Evolutionary conservation across 352 stramenopile species (phyloP), one percentile per base, ranked within the genome.

Genomic region (Globisporangium iwayamae): DNA sequence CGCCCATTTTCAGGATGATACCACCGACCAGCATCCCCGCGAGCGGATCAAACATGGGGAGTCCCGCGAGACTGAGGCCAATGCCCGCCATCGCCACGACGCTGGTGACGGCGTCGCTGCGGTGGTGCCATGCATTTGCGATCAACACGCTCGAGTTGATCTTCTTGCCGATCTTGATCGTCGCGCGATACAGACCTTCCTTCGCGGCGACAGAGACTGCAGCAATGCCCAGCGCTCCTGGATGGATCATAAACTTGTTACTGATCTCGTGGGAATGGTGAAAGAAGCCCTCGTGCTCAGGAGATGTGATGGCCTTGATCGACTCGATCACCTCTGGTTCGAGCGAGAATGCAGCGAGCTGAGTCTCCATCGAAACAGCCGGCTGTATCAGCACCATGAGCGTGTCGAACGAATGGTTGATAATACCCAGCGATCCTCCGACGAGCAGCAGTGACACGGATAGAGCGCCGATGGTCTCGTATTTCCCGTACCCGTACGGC

Each of bases 121-220:
- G 87, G 60, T 96, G 89, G 63, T 99, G 96, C 94, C 94, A 98
- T 18, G 96, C 96, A 75, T 99, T 99, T 8, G 96, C 94, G 70
- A 98, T 93, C 9, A 99, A 77, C 18, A 98, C 84, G 45, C 72
- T 91, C 53, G 89, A 98, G 77, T 98, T 96, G 36, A 98, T 75
- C 38, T 79, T 70, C 45, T 94, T 81, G 28, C 87, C 96, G 4
- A 99, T 89, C 18, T 62, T 69, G n/a, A 89, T 87, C 5, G 96
- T 99, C 18, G 89, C 88, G 14, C 94, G 90, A 73, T 90, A 98
- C 36, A 98, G 65, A 64, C 76, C 91, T 69, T 98, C 95, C 57
- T 98, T 98, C 13, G 87, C 86, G 0, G 75, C 75, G 45, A 98
- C 92, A 4, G 88, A 97, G 25, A 93, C 65, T 4, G 69, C 78